Evolutionary conservation across 2,329 filamentous ascomycete genomes (phyloP).

Genomic region (Aspergillus arachidicola): DNA sequence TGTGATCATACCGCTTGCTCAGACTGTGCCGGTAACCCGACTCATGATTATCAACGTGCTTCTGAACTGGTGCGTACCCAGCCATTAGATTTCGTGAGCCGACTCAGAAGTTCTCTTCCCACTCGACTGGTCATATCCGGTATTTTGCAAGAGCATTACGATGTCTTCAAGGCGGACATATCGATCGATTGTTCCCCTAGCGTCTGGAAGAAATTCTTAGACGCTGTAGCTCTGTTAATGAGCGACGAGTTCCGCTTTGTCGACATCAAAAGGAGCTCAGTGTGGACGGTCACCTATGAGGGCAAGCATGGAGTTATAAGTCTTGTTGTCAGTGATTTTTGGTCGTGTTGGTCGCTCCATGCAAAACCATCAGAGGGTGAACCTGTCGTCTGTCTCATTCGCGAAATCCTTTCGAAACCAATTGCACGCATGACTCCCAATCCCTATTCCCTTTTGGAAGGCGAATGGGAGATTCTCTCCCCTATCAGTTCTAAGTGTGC

Average conservation of each 20-base stretch:
- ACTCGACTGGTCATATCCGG: slow-evolving; percentile 42
- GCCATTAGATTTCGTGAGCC: slow-evolving; percentile 49
- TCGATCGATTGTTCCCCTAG: slow-evolving; percentile 16
- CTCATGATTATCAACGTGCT: slow-evolving; percentile 46
- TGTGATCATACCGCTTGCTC: slow-evolving; percentile 60
- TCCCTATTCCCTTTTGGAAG: slow-evolving; percentile 35
- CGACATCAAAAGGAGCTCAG: slow-evolving; percentile 32
- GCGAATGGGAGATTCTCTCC: slow-evolving; percentile 49
- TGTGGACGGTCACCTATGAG: slow-evolving; percentile 36
- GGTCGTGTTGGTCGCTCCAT: slow-evolving; percentile 52
- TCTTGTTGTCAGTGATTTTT: slow-evolving; percentile 27
- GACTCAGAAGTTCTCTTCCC: slow-evolving; percentile 47
- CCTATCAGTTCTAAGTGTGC: slow-evolving; percentile 40
- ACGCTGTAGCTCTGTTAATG: slow-evolving; percentile 29
- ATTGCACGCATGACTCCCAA: slow-evolving; percentile 51
- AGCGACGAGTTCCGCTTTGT: slow-evolving; percentile 32
- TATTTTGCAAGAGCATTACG: slow-evolving; percentile 27
- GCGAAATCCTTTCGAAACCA: slow-evolving; percentile 49
- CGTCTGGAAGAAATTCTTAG: slow-evolving; percentile 38
- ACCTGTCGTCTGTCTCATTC: slow-evolving; percentile 41
- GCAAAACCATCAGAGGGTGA: slow-evolving; percentile 44
- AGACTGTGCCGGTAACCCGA: slow-evolving; percentile 58
- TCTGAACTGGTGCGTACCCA: slow-evolving; percentile 31
- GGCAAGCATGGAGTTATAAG: slow-evolving; percentile 27
- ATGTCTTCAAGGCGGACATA: slow-evolving; percentile 17